Percentiles rank a stretch among this genome's conserved stretches.
Conservation (phyloP, 768 basidiomycete species). For the Trametes gibbosa region DNA sequence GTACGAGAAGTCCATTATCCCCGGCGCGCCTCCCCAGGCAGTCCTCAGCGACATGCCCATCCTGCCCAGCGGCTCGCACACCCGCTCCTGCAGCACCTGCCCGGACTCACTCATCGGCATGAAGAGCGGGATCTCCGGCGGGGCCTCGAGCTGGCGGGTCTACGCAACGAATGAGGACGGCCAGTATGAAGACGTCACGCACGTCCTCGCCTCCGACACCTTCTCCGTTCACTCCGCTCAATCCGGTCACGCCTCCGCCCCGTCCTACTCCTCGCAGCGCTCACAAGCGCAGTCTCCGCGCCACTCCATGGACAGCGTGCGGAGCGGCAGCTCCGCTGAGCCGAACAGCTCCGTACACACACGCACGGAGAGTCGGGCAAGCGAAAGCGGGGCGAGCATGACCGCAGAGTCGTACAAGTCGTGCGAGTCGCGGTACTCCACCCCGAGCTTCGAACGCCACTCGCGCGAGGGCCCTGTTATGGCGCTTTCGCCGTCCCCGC, state of each 20-base stretch:
- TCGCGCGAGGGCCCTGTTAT: constrained; percentile 2
- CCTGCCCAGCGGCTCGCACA: constrained; percentile 10
- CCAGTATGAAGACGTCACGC: constrained; percentile 28
- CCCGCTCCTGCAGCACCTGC: constrained; percentile 14
- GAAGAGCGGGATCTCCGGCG: constrained; percentile 5
- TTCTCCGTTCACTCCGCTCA: constrained; percentile 11
- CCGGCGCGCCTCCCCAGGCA: constrained; percentile 1
- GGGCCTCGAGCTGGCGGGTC: constrained; percentile 14
- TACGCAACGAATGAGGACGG: constrained; percentile 17
- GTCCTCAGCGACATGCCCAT: not conserved
- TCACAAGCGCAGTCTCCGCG: not conserved
- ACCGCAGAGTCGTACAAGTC: constrained; percentile 28
- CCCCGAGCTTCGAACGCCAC: constrained; percentile 16
- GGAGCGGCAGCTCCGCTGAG: not conserved
- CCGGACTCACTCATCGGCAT: constrained; percentile 12
- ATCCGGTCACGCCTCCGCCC: not conserved
- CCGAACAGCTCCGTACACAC: not conserved
- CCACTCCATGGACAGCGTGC: not conserved
- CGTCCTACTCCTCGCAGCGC: not conserved
- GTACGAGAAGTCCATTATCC: constrained; percentile 16
- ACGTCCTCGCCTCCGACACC: constrained; percentile 23
- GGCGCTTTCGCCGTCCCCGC: constrained; percentile 3
- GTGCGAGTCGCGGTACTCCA: constrained; percentile 30
- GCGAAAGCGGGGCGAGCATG: constrained; percentile 25
- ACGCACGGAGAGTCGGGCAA: constrained; percentile 14